Base-by-base conservation (phyloP, 805 yeast species). In the Kuraishia ogatae region DNA sequence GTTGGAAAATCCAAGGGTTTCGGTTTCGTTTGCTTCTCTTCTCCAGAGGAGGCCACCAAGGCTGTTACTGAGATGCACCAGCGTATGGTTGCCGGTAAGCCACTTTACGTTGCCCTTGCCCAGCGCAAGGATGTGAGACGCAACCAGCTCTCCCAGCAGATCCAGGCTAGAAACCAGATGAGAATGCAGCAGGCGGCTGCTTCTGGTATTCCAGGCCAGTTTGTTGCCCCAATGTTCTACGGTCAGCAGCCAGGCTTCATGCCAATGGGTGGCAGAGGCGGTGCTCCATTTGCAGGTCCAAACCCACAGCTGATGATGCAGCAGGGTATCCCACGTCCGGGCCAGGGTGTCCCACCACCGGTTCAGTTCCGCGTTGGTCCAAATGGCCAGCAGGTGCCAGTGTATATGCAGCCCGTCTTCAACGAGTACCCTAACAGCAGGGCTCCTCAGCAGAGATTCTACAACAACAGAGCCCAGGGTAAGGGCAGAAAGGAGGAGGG, bases 1-100 rank as follows among this genome's bases (percentile, higher is more conserved):
- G 73, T 83, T 59, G 97, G 96, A 66, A 90, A 90, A 78, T 90
- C 97, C 61, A 93, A 89, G 81, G 98, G 98, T 64, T 94, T 94
- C 72, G 99, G 99, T 69, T 94, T 94, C 72, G 99, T 94, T 65
- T 91, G 99, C 78, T 94, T 86, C 87, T 84, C 97, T 56, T 75
- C 94, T 61, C 97, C 98, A 69, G 99, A 94, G 75, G 99, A 94
- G 83, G 99, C 99, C 64, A 89, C 97, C 67, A 91, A 90, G 79
- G 99, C 99, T 62, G 90, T 93, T 72, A 82, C 93, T 65, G 99
- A 93, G 81, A 92, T 93, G 97, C 91, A 93, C 84, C 97, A 91
- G 78, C 88, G 91, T 72, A 87, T 93, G 86, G 83, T 94, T 65
- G 85, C 84, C 65, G 90, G 92, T 71, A 94, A 94, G 83, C 99